phyloP scores from a whole-genome alignment of 163 green algal species.

The Chloromonas sp. region DNA sequence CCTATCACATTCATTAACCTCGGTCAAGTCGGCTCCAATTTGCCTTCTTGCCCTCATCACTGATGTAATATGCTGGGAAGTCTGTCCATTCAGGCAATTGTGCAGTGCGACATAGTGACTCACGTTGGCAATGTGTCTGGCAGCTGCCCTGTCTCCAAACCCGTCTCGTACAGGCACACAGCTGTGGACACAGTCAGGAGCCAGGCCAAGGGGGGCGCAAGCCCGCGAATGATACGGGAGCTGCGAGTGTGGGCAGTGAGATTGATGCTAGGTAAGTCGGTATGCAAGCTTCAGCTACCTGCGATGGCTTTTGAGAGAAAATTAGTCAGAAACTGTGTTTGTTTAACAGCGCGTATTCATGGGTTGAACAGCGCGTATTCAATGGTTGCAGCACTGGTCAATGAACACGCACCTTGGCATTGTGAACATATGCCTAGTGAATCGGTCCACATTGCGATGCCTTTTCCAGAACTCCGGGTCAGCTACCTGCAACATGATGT shows the following conservation, averaged over 20 bases:
- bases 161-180: background rate
- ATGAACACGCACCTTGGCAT: constrained; percentile 1
- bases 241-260: background rate
- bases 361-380: no score
- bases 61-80: no score
- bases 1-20: no score
- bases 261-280: background rate
- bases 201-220: background rate
- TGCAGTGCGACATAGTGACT: background rate
- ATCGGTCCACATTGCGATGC: constrained; percentile 1
- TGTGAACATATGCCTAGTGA: constrained; percentile 4
- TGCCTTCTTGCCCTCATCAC: no score
- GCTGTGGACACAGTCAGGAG: background rate
- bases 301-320: background rate
- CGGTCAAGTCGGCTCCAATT: no score
- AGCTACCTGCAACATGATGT: background rate
- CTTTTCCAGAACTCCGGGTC: constrained; percentile 1
- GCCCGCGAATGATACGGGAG: background rate
- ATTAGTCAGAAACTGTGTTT: background rate
- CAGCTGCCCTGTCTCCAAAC: background rate
- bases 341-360: background rate
- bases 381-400: no score
- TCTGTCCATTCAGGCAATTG: no score
- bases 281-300: background rate
- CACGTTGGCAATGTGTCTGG: background rate